Conservation (phyloP, 148 eudicot species). For the Euryodendron excelsum region DNA sequence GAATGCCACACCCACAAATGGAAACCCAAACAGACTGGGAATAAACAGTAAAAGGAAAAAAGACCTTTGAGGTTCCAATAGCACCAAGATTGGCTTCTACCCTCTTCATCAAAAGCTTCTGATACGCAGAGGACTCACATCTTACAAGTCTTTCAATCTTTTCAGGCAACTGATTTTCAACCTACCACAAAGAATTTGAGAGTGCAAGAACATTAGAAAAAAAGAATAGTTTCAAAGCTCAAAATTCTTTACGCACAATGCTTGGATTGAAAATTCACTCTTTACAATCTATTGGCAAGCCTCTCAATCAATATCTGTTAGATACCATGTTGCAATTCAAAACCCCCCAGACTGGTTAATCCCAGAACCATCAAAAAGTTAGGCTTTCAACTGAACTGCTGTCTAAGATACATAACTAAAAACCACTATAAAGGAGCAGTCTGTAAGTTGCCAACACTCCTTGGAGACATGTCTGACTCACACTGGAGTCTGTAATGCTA, state of each 20-base stretch:
- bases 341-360: not conserved
- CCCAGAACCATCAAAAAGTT: not conserved
- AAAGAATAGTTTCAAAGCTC: slow-evolving; percentile 6
- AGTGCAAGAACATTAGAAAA: slow-evolving; percentile 6
- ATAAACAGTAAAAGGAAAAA: slow-evolving; percentile 10
- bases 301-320: not conserved
- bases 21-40: slow-evolving; percentile 2
- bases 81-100: slow-evolving; percentile 98
- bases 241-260: not conserved
- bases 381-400: not conserved
- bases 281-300: not conserved
- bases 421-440: not conserved
- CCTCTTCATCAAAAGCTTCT: slow-evolving; percentile 94
- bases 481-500: not conserved
- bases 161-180: slow-evolving; percentile 87
- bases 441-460: not conserved
- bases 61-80: slow-evolving; percentile 81
- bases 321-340: not conserved
- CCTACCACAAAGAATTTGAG: slow-evolving; percentile 46
- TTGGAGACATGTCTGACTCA: not conserved
- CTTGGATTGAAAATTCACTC: not conserved
- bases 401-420: not conserved
- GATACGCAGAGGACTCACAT: slow-evolving; percentile 98
- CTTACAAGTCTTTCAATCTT: slow-evolving; percentile 97
- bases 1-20: not conserved